Base-by-base conservation (phyloP, 1,139 yeast species). In the Suhomyces maxii region DNA sequence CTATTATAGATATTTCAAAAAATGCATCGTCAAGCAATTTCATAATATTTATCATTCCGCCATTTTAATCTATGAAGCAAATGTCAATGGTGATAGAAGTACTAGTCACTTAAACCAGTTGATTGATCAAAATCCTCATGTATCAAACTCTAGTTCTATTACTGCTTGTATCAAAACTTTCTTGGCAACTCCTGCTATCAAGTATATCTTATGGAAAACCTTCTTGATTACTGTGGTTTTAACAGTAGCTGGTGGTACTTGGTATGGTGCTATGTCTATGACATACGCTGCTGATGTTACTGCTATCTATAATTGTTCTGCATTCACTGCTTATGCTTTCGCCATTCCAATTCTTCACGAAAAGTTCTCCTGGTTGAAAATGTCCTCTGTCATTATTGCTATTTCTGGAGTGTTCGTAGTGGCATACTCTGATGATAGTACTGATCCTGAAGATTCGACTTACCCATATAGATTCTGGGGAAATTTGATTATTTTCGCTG, bases 291-390 rank as follows among this genome's bases (percentile, higher is more conserved):
- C 90, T 2, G 96, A 89, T 59, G 85, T 89, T 28, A 89, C 96
- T 3, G 96, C 96, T 8, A 89, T 89, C 52, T 89, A 89, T 67
- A 89, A 89, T 67, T 88, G 95, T 60, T 84, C 91, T 10, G 95
- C 96, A 0, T 89, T 89, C 61, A 85, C 91, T 7, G 96, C 96
- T 0, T 85, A 89, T 59, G 80, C 89, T 6, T 89, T 89, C 66
- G 90, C 95, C 2, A 84, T 89, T 28, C 89, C 91, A 2, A 65
- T 89, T 37, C 72, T 89, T 43, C 67, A 75, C 36, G 97, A 89
- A 57, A 71, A 67, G 41, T 82, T 88, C 55, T 78, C 86, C 1
- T 75, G 82, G 76, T 65, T 82, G 48, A 89, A 89, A 62, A 76
- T 83, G 8, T 61, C 74, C 36, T 82, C 91, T n/a, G 96, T 89